Conservation (phyloP, 208 protist genomes). For the Angomonas deanei region DNA sequence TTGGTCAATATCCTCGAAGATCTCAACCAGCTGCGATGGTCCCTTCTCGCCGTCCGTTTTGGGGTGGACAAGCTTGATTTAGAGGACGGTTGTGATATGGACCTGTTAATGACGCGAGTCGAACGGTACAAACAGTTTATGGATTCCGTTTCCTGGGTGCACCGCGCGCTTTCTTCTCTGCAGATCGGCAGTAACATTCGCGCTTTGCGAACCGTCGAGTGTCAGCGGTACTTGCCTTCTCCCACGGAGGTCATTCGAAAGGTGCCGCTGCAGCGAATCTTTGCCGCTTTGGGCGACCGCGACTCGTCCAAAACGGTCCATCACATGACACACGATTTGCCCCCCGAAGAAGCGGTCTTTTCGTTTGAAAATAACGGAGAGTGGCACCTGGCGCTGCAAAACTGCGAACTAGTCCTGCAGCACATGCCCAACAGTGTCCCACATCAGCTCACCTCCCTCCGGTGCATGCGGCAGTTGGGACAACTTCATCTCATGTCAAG, state of each 20-base stretch:
- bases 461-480: constrained; percentile 79
- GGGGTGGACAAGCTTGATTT: constrained; percentile 4
- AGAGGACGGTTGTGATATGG: constrained; percentile 1
- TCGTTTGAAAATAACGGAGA: constrained; percentile 84
- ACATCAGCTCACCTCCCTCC: constrained; percentile 73
- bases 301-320: constrained; percentile 77
- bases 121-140: constrained; percentile 38
- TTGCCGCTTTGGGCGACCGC: constrained; percentile 69
- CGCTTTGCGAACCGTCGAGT: constrained; percentile 69
- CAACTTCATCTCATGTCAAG: constrained; percentile 84
- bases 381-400: constrained; percentile 64
- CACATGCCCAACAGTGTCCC: constrained; percentile 46
- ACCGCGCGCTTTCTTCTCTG: constrained; percentile 42
- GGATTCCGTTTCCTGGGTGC: constrained; percentile 24
- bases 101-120: constrained; percentile 24
- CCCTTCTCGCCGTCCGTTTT: constrained; percentile 20
- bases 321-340: constrained; percentile 21
- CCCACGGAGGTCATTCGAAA: constrained; percentile 14
- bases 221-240: constrained; percentile 43
- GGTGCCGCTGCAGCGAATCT: constrained; percentile 73
- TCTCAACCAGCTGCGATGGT: constrained; percentile 55
- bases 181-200: constrained; percentile 70
- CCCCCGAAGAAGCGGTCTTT: constrained; percentile 58
- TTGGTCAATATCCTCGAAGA: constrained; percentile 63
- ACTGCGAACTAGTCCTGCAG: constrained; percentile 80